A percentile compares a stretch with the other conserved stretches of the same genome.
phyloP scores from a whole-genome alignment of 2,329 filamentous ascomycete genomes.

The Periconia digitata region DNA sequence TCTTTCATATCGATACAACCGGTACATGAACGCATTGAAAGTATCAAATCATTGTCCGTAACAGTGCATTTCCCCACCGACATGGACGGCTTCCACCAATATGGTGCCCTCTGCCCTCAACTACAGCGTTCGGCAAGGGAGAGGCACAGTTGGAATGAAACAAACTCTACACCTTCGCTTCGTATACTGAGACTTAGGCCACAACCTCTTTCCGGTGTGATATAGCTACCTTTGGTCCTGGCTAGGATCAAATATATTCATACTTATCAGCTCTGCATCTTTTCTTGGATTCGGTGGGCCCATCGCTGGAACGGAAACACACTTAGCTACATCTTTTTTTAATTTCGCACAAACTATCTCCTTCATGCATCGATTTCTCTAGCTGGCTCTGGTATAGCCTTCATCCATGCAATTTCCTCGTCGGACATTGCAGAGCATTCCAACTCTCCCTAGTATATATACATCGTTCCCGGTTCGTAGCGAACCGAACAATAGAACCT shows the following conservation, averaged over 20 bases:
- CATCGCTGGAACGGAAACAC: not conserved
- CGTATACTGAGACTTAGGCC: not conserved
- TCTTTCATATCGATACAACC: not conserved
- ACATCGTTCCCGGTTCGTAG: slow-evolving; percentile 23
- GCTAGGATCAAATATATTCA: not conserved
- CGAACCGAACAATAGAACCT: slow-evolving; percentile 4
- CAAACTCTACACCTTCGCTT: not conserved
- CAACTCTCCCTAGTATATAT: slow-evolving; percentile 30
- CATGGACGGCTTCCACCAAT: slow-evolving; percentile 2
- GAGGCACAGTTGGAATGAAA: slow-evolving; percentile 6
- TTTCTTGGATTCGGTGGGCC: slow-evolving; percentile 4
- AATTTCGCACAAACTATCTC: not conserved
- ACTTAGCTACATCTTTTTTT: not conserved
- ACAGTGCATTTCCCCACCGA: not conserved
- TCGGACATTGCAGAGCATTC: slow-evolving; percentile 23
- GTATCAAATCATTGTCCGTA: not conserved
- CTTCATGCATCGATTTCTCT: not conserved
- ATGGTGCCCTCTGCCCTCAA: not conserved
- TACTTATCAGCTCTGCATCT: slow-evolving; percentile 1
- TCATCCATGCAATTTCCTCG: slow-evolving; percentile 29
- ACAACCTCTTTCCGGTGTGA: not conserved
- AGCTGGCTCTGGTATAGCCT: not conserved
- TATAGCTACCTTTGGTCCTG: not conserved
- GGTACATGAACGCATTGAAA: not conserved
- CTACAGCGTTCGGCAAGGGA: slow-evolving; percentile 1